Evolutionary conservation across 768 basidiomycete genomes (phyloP).

Genomic region (Epithele typhae): DNA sequence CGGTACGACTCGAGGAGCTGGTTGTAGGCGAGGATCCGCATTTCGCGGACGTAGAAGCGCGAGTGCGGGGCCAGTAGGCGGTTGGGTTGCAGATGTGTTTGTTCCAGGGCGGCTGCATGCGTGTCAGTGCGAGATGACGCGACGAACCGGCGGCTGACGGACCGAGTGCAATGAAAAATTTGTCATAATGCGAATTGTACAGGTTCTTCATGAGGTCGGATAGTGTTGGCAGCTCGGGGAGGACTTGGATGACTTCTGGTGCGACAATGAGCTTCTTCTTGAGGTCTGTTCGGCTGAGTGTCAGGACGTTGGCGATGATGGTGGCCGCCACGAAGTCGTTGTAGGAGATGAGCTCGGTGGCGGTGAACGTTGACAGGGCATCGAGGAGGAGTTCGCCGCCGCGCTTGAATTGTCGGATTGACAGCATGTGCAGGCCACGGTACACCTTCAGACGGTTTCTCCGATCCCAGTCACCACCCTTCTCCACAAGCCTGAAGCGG

Average conservation of each 20-base stretch:
- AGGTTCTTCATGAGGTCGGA: constrained; percentile 82
- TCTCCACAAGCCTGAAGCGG: constrained; percentile 70
- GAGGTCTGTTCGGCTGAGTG: constrained; percentile 76
- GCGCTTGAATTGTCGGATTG: constrained; percentile 87
- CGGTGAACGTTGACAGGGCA: constrained; percentile 91
- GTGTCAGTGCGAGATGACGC: too few relatives aligned
- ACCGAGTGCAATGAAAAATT: constrained; percentile 91
- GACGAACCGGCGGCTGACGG: constrained; percentile 15
- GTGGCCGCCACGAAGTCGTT: constrained; percentile 87
- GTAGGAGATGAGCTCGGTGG: constrained; percentile 82
- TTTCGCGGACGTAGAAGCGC: constrained; percentile 88
- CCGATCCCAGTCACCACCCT: constrained; percentile 98
- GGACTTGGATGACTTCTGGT: constrained; percentile 82
- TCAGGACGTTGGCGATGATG: constrained; percentile 74
- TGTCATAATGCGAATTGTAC: constrained; percentile 91
- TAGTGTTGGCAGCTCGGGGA: constrained; percentile 80
- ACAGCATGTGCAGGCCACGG: constrained; percentile 76
- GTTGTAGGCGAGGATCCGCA: constrained; percentile 90
- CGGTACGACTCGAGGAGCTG: constrained; percentile 92
- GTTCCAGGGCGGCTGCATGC: constrained; percentile 75
- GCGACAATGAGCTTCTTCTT: constrained; percentile 91
- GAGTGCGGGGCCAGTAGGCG: constrained; percentile 83
- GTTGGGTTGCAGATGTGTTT: constrained; percentile 82
- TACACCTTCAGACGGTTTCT: constrained; percentile 97
- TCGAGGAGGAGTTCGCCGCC: constrained; percentile 86